These are phyloP conservation scores for Phlegmacium glaucopus DNA, from an alignment of 768 basidiomycete genomes.

Conservation along the genomic window DNA sequence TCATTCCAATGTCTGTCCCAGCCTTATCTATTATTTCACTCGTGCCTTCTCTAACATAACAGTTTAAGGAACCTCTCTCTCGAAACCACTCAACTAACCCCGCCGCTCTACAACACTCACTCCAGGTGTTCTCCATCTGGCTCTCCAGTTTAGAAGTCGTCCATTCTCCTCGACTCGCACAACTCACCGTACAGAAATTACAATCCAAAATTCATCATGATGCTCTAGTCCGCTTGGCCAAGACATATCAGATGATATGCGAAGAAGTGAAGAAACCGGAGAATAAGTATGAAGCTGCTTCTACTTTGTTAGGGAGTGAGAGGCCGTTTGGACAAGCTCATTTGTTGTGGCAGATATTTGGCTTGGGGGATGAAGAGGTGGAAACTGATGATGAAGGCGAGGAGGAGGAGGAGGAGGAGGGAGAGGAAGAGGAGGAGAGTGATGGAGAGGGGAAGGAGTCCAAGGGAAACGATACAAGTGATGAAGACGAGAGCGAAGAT, in stretches of 20 bases:
- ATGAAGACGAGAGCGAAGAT: not conserved
- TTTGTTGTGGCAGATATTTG: constrained; percentile 75
- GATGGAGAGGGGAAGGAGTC: constrained; percentile 14
- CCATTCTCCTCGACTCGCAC: constrained; percentile 74
- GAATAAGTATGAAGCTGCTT: constrained; percentile 89
- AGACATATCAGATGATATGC: constrained; percentile 70
- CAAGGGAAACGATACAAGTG: constrained; percentile 4
- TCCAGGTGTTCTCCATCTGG: constrained; percentile 78
- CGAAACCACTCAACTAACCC: constrained; percentile 67
- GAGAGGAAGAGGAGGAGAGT: constrained; percentile 13
- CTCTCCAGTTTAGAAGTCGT: constrained; percentile 79
- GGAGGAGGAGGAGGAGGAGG: constrained; percentile 12
- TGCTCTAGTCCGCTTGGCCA: constrained; percentile 64
- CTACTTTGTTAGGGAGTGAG: constrained; percentile 79
- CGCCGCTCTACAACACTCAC: constrained; percentile 53
- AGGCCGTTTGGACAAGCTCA: constrained; percentile 79
- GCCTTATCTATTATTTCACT: not conserved
- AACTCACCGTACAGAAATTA: constrained; percentile 64
- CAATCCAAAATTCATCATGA: constrained; percentile 72
- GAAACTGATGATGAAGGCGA: constrained; percentile 7
- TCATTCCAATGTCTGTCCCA: constrained; percentile 30
- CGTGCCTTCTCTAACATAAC: not conserved
- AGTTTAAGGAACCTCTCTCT: constrained; percentile 63
- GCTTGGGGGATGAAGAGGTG: constrained; percentile 48
- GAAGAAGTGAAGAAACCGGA: constrained; percentile 70